phyloP scores from a whole-genome alignment of 1,284 basidiomycete genomes.

The Sporisorium sorghi region DNA sequence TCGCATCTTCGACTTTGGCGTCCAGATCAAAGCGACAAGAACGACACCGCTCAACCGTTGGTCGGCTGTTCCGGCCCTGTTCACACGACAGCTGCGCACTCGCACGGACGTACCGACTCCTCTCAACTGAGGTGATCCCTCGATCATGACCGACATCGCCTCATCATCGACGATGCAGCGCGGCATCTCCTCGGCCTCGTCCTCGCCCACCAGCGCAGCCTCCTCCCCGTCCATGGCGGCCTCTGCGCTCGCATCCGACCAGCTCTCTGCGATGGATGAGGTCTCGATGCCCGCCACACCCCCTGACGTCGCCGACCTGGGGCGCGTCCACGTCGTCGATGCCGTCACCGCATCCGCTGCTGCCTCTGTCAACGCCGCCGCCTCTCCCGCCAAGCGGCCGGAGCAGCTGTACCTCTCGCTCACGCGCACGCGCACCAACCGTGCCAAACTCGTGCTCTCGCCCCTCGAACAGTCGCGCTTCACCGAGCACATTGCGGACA shows the following conservation, averaged over 20 bases:
- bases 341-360: slow-evolving; percentile 7
- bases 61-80: slow-evolving; percentile 2
- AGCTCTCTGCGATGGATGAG: slow-evolving; percentile 32
- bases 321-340: slow-evolving; percentile 16
- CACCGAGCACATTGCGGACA: slow-evolving; percentile 32
- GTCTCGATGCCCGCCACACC: slow-evolving; percentile 47
- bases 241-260: slow-evolving; percentile 25
- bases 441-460: slow-evolving; percentile 35
- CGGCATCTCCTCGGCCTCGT: slow-evolving; percentile 17
- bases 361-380: slow-evolving; percentile 13
- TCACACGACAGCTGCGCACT: background rate
- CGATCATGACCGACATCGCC: slow-evolving; percentile 14
- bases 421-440: slow-evolving; percentile 9
- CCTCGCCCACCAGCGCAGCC: slow-evolving; percentile 21
- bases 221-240: slow-evolving; percentile 35
- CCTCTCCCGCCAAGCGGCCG: slow-evolving; percentile 12
- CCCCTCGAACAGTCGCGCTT: slow-evolving; percentile 32
- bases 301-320: slow-evolving; percentile 20
- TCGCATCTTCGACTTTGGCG: background rate
- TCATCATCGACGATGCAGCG: slow-evolving; percentile 27
- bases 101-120: slow-evolving; percentile 1
- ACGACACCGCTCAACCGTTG: background rate
- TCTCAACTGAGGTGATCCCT: no score
- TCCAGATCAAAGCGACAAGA: background rate
- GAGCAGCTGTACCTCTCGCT: slow-evolving; percentile 36